Percentiles rank a stretch among this genome's conserved stretches.
Conservation (phyloP, 106 monocot genomes). For the Agapanthus africanus region DNA sequence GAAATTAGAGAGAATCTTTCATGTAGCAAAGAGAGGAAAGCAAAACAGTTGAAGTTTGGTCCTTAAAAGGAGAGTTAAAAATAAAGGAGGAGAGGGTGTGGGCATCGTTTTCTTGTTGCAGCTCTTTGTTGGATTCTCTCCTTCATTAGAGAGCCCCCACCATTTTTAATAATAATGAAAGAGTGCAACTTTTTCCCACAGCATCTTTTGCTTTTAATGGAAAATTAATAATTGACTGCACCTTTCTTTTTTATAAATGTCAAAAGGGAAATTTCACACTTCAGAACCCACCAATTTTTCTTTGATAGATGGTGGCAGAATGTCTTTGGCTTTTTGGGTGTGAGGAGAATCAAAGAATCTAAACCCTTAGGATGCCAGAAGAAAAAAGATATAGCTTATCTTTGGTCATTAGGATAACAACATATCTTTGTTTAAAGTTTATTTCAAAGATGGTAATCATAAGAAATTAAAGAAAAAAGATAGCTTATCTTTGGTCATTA, state of each 20-base stretch:
- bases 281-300: too few relatives aligned
- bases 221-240: constrained; percentile 9
- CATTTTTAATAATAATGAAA: constrained; percentile 26
- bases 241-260: neutral
- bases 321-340: constrained; percentile 51
- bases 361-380: constrained; percentile 28
- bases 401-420: constrained; percentile 20
- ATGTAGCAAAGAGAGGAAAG: constrained; percentile 21
- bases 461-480: too few relatives aligned
- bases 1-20: constrained; percentile 46
- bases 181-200: constrained; percentile 18
- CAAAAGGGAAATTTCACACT: constrained; percentile 3
- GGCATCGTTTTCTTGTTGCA: constrained; percentile 30
- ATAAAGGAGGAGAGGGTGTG: constrained; percentile 6
- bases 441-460: constrained; percentile 7
- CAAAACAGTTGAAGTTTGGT: constrained; percentile 28
- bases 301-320: constrained; percentile 28
- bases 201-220: constrained; percentile 5
- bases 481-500: constrained; percentile 12
- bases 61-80: constrained; percentile 27
- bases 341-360: constrained; percentile 51
- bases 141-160: constrained; percentile 28
- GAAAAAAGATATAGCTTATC: constrained; percentile 1
- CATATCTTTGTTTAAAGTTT: neutral
- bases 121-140: constrained; percentile 40